phyloP scores from a whole-genome alignment of 1,284 basidiomycete genomes.

The Moesziomyces parantarcticus region DNA sequence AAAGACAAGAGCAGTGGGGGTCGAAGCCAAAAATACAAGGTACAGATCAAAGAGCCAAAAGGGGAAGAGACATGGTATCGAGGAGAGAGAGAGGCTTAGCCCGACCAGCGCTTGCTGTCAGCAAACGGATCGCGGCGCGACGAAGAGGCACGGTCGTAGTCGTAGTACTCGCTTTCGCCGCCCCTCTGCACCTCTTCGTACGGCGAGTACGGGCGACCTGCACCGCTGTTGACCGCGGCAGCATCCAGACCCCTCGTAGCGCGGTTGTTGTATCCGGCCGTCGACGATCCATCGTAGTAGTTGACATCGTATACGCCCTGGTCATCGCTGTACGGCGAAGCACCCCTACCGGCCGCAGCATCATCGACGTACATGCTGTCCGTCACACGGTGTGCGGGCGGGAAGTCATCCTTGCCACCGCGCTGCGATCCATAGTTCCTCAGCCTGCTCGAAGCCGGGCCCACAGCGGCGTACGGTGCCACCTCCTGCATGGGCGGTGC shows the following conservation, averaged over 20 bases:
- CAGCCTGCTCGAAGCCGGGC: slow-evolving; percentile 14
- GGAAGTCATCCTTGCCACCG: slow-evolving; percentile 10
- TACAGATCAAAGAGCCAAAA: neutral
- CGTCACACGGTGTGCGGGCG: slow-evolving; percentile 18
- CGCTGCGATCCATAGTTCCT: slow-evolving; percentile 40
- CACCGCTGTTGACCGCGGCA: slow-evolving; percentile 14
- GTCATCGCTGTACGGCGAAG: slow-evolving; percentile 36
- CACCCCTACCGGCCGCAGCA: slow-evolving; percentile 5
- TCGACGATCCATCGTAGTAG: slow-evolving; percentile 48
- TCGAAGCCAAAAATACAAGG: no score
- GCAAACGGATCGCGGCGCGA: slow-evolving; percentile 26
- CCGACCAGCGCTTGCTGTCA: slow-evolving; percentile 29
- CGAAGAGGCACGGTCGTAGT: slow-evolving; percentile 23
- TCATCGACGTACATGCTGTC: slow-evolving; percentile 33
- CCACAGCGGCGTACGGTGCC: slow-evolving; percentile 21
- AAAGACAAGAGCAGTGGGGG: neutral
- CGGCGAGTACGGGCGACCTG: slow-evolving; percentile 37
- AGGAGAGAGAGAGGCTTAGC: slow-evolving; percentile 8
- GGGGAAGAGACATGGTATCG: slow-evolving; percentile 12
- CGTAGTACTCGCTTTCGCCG: slow-evolving; percentile 11
- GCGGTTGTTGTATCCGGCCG: slow-evolving; percentile 38
- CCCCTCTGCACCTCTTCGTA: slow-evolving; percentile 44
- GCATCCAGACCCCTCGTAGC: slow-evolving; percentile 43
- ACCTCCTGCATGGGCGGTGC: slow-evolving; percentile 48
- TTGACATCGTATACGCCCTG: slow-evolving; percentile 45